Conservation (phyloP, 2,329 filamentous ascomycete genomes). For the Fusarium foetens region DNA sequence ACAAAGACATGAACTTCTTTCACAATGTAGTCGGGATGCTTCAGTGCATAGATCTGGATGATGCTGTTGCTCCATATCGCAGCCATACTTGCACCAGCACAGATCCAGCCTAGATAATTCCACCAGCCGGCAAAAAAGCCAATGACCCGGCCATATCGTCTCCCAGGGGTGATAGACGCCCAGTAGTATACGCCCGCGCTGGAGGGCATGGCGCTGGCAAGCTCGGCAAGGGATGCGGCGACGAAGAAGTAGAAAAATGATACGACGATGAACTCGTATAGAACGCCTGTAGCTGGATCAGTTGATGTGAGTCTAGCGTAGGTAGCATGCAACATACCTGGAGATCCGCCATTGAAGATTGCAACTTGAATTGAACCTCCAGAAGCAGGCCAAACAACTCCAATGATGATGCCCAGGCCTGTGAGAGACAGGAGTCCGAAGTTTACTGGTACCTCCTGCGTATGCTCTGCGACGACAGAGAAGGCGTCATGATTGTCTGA, state of each 20-base stretch:
- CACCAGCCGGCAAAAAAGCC: background rate
- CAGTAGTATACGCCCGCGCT: background rate
- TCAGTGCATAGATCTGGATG: background rate
- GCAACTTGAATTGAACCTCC: background rate
- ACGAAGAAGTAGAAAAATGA: background rate
- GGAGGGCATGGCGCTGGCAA: background rate
- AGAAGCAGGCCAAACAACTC: background rate
- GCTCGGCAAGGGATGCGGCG: background rate
- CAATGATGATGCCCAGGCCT: background rate
- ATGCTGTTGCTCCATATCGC: background rate
- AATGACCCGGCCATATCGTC: background rate
- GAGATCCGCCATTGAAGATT: background rate
- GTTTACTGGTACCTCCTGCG: background rate
- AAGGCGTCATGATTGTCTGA: background rate
- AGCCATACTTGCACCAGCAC: background rate
- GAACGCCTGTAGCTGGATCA: fast-evolving
- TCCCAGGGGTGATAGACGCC: background rate
- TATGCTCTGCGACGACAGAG: background rate
- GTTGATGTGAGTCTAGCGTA: fast-evolving
- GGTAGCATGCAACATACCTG: fast-evolving
- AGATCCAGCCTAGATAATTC: background rate
- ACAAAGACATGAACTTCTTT: background rate
- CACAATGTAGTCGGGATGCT: background rate
- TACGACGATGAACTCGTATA: background rate
- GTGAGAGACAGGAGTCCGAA: fast-evolving